Conservation (phyloP, 2,329 filamentous ascomycete genomes). For the Alternaria gansuensis region DNA sequence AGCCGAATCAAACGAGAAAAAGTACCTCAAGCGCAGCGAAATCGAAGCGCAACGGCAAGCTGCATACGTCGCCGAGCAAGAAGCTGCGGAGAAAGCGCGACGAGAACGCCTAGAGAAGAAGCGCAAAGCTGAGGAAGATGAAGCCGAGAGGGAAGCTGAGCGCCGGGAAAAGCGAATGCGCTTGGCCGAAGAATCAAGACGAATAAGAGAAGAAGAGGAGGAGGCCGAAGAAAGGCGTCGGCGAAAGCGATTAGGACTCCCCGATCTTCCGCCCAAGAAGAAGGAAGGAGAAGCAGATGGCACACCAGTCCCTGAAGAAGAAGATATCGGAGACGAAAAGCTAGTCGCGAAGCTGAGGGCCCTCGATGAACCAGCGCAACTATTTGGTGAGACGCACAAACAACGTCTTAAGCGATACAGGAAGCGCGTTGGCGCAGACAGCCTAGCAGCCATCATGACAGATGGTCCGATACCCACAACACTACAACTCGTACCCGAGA, state of each 20-base stretch:
- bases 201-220: slow-evolving; percentile 74
- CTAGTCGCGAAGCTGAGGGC: slow-evolving; percentile 73
- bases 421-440: slow-evolving; percentile 62
- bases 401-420: slow-evolving; percentile 75
- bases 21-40: slow-evolving; percentile 87
- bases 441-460: slow-evolving; percentile 61
- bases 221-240: slow-evolving; percentile 75
- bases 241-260: slow-evolving; percentile 80
- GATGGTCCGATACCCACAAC: slow-evolving; percentile 88
- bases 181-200: slow-evolving; percentile 81
- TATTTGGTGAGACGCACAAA: slow-evolving; percentile 84
- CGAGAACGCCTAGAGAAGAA: slow-evolving; percentile 76
- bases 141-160: slow-evolving; percentile 70
- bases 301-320: slow-evolving; percentile 55
- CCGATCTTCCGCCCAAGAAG: slow-evolving; percentile 70
- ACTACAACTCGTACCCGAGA: slow-evolving; percentile 79
- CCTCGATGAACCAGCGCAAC: slow-evolving; percentile 73
- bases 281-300: slow-evolving; percentile 57
- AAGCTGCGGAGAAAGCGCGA: slow-evolving; percentile 74
- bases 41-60: slow-evolving; percentile 82
- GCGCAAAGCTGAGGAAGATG: slow-evolving; percentile 88
- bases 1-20: slow-evolving; percentile 56
- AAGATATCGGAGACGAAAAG: slow-evolving; percentile 76
- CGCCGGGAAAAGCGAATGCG: slow-evolving; percentile 83
- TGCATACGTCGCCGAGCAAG: slow-evolving; percentile 83